Conservation (phyloP, 257 asterid species). For the Gynochthodes officinalis region DNA sequence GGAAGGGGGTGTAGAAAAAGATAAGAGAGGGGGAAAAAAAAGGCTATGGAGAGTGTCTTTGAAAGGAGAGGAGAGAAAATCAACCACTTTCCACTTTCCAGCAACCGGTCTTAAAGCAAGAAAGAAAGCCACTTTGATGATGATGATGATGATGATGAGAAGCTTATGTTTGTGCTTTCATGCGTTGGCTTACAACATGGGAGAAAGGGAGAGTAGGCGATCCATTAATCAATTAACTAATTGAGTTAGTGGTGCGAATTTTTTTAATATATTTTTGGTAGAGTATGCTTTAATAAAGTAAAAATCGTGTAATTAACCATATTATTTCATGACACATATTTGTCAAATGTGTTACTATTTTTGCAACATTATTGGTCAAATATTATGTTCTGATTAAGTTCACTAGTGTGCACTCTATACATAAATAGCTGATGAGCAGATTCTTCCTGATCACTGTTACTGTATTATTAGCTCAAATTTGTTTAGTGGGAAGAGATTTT, state of each 20-base stretch:
- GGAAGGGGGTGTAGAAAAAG: conserved; percentile 16
- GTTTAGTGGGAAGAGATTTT: background rate
- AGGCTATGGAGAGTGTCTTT: conserved; percentile 16
- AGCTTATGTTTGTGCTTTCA: conserved; percentile 52
- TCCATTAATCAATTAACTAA: no score
- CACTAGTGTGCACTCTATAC: background rate
- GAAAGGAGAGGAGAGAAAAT: conserved; percentile 51
- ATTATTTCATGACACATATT: no score
- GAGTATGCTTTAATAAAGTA: no score
- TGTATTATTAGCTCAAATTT: background rate
- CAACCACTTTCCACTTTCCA: conserved; percentile 44
- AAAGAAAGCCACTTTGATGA: conserved; percentile 51
- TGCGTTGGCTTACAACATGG: conserved; percentile 35
- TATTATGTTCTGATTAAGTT: background rate
- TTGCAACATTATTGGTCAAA: background rate
- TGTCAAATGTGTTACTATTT: background rate
- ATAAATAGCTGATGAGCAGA: conserved; percentile 5
- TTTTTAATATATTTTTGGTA: no score
- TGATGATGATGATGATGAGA: conserved; percentile 26
- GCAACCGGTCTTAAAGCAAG: conserved; percentile 59
- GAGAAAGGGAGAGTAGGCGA: no score
- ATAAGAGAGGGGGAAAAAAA: conserved; percentile 17
- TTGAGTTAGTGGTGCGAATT: conserved; percentile 10
- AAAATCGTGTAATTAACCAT: no score
- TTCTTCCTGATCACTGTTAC: conserved; percentile 4